phyloP scores from a whole-genome alignment of 352 stramenopile species.

The Phytophthora megakarya region DNA sequence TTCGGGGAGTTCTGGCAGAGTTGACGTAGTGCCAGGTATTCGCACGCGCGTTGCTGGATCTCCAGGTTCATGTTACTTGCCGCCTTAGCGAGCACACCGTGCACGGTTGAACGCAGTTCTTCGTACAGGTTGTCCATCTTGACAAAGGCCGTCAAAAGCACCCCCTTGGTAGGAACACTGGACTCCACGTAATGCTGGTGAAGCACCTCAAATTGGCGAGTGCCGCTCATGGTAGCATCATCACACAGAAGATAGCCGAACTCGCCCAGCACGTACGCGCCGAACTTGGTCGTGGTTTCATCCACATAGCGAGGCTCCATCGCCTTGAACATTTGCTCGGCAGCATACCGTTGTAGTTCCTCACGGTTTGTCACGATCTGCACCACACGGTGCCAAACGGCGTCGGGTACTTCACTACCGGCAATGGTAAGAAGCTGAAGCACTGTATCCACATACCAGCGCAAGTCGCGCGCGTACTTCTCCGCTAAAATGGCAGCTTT shows the following conservation, averaged over 20 bases:
- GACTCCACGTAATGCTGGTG: conserved; percentile 95
- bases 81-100: conserved; percentile 92
- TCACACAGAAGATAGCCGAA: conserved; percentile 96
- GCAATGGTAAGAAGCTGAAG: conserved; percentile 97
- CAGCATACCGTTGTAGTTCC: conserved; percentile 95
- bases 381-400: conserved; percentile 98
- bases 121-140: conserved; percentile 94
- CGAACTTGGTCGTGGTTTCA: conserved; percentile 94
- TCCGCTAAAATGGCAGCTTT: conserved; percentile 98
- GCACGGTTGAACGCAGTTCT: conserved; percentile 87
- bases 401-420: conserved; percentile 92
- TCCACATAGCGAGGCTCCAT: conserved; percentile 94
- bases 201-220: conserved; percentile 95
- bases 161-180: conserved; percentile 84
- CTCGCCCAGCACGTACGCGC: conserved; percentile 97
- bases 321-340: conserved; percentile 94
- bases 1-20: conserved; percentile 41
- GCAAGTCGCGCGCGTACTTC: conserved; percentile 96
- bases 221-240: conserved; percentile 88
- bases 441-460: conserved; percentile 98
- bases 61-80: conserved; percentile 96
- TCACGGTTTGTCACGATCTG: conserved; percentile 99
- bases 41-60: conserved; percentile 96
- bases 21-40: conserved; percentile 95
- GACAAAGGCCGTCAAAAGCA: conserved; percentile 96